Percentiles rank a stretch among this genome's conserved stretches.
Conservation (phyloP, 768 basidiomycete species). For the Lactarius sp. region DNA sequence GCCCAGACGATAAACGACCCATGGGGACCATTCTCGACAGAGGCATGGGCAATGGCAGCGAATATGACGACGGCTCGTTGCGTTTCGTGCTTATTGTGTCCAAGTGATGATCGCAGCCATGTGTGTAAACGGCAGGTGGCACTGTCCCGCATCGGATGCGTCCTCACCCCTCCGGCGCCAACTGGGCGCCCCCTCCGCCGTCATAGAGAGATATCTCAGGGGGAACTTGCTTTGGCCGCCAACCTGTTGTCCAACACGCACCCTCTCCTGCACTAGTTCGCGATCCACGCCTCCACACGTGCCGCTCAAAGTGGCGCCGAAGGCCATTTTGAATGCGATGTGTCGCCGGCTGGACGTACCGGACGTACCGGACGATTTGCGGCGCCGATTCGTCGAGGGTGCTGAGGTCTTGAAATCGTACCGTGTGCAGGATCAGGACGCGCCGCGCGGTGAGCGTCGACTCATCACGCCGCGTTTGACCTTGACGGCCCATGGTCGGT, state of each 20-base stretch:
- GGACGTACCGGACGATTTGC: slow-evolving; percentile 5
- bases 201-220: not conserved
- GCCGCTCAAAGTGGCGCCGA: not conserved
- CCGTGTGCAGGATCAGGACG: not conserved
- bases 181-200: not conserved
- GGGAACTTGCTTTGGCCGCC: not conserved
- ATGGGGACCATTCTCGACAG: not conserved
- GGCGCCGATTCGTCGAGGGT: slow-evolving; percentile 1
- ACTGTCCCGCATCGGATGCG: not conserved
- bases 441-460: not conserved
- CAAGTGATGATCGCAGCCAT: not conserved
- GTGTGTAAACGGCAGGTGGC: not conserved
- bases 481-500: slow-evolving; percentile 4
- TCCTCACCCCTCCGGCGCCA: not conserved
- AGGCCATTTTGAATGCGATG: not conserved
- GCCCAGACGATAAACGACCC: not conserved
- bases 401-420: not conserved
- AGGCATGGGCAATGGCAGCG: not conserved
- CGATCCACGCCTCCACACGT: not conserved
- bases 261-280: not conserved
- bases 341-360: not conserved
- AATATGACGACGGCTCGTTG: not conserved
- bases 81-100: not conserved
- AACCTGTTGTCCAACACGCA: not conserved
- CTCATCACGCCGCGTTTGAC: not conserved